Percentiles rank a stretch among this genome's conserved stretches.
Conservation (phyloP, 2,329 filamentous ascomycete genomes). For the Epichloe coenophiala region DNA sequence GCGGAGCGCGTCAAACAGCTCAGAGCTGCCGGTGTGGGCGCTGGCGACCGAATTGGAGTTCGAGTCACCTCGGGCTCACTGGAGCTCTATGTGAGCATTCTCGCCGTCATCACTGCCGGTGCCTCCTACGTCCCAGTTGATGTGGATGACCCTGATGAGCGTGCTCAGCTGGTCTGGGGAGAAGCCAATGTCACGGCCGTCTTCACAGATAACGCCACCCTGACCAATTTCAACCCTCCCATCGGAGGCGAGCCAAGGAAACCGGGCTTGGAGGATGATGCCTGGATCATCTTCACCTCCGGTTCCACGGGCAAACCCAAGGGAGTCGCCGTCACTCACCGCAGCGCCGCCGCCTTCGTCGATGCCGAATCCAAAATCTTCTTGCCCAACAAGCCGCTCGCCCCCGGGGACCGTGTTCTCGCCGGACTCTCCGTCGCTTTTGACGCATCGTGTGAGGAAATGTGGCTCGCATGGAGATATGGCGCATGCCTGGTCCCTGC, state of each 20-base stretch:
- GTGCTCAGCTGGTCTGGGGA: constrained; percentile 9
- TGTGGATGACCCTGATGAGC: constrained; percentile 11
- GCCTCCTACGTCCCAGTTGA: constrained; percentile 12
- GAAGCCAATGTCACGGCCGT: constrained; percentile 9
- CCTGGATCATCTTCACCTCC: constrained; percentile 14
- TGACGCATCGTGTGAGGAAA: constrained; percentile 13
- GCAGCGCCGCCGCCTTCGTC: constrained; percentile 13
- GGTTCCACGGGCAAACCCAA: constrained; percentile 13
- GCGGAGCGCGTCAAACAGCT: constrained; percentile 3
- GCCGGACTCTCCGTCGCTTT: constrained; percentile 12
- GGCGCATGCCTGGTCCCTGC: constrained; percentile 11
- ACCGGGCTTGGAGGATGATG: constrained; percentile 8
- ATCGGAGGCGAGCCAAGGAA: not conserved
- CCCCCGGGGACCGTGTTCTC: constrained; percentile 11
- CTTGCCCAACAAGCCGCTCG: constrained; percentile 8
- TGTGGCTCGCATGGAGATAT: constrained; percentile 13
- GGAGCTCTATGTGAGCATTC: constrained; percentile 10
- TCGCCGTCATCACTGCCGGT: constrained; percentile 8
- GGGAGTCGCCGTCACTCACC: constrained; percentile 12
- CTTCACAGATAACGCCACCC: constrained; percentile 7
- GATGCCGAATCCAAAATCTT: constrained; percentile 11
- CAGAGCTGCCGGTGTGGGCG: constrained; percentile 5
- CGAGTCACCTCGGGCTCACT: constrained; percentile 9
- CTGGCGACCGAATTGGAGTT: constrained; percentile 9
- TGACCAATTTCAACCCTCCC: constrained; percentile 4